phyloP scores from a whole-genome alignment of 2,329 filamentous ascomycete genomes.

The Calonectria henricotiae region DNA sequence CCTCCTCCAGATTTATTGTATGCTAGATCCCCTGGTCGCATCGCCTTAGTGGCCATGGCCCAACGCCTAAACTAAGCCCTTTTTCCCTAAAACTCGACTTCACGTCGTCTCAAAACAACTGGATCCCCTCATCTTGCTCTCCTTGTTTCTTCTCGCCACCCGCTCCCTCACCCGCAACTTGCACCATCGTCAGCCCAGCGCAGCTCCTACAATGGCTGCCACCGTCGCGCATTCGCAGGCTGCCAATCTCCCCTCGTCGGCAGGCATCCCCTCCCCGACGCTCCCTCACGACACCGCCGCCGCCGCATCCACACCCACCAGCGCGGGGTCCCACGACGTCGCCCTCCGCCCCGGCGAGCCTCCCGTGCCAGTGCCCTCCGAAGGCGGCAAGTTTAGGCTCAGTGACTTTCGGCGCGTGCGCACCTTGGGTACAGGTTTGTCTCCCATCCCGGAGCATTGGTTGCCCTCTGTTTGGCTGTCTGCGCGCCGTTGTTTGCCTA shows the following conservation, averaged over 20 bases:
- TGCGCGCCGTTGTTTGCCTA: neutral
- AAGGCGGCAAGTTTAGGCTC: conserved; percentile 55
- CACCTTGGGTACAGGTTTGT: conserved; percentile 81
- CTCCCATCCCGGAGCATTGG: neutral
- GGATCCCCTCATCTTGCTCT: neutral
- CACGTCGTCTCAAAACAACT: conserved; percentile 3
- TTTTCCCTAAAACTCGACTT: neutral
- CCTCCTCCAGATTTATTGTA: conserved; percentile 18
- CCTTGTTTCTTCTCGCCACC: conserved; percentile 2
- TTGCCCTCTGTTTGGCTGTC: neutral
- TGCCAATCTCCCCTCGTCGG: conserved; percentile 48
- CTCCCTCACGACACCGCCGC: conserved; percentile 42
- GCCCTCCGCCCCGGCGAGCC: conserved; percentile 28
- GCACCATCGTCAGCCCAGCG: neutral
- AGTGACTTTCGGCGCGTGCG: conserved; percentile 81
- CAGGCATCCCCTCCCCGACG: conserved; percentile 47
- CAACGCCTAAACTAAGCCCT: conserved; percentile 37
- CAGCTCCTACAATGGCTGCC: conserved; percentile 50
- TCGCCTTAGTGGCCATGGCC: conserved; percentile 40
- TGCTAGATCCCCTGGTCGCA: conserved; percentile 21
- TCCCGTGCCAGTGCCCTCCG: conserved; percentile 50
- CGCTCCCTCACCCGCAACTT: conserved; percentile 19
- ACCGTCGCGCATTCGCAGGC: conserved; percentile 56
- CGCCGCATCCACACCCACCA: conserved; percentile 35
- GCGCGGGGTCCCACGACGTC: conserved; percentile 45